Evolutionary conservation across 495 filamentous ascomycete species (phyloP).

Genomic region (Letharia lupina): DNA sequence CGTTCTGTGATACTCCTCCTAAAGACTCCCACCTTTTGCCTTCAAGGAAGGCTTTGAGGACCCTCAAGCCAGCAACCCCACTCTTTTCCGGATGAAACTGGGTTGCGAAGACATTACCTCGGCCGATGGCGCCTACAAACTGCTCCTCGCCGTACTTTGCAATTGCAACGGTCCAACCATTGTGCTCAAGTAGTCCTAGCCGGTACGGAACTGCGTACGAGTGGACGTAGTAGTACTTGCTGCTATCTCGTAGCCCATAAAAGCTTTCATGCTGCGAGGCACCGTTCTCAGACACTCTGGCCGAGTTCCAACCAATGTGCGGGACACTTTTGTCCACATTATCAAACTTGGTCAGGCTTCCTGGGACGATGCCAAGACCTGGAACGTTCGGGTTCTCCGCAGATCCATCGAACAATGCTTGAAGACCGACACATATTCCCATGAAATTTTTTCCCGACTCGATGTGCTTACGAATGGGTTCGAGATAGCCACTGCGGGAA

Average conservation of each 20-base stretch:
- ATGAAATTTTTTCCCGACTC: slow-evolving; percentile 88
- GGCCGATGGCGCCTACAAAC: slow-evolving; percentile 85
- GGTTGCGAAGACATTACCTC: slow-evolving; percentile 76
- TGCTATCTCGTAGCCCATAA: slow-evolving; percentile 66
- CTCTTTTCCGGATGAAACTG: slow-evolving; percentile 99
- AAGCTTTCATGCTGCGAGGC: slow-evolving; percentile 45
- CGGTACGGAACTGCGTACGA: slow-evolving; percentile 78
- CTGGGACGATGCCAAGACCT: slow-evolving; percentile 68
- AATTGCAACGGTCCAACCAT: slow-evolving; percentile 83
- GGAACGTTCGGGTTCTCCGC: slow-evolving; percentile 60
- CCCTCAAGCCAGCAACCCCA: slow-evolving; percentile 74
- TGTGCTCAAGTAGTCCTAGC: slow-evolving; percentile 58
- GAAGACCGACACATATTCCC: slow-evolving; percentile 93
- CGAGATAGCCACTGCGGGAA: slow-evolving; percentile 65
- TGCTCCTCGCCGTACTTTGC: slow-evolving; percentile 80
- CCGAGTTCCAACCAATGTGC: slow-evolving; percentile 97
- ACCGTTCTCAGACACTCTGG: slow-evolving; percentile 45
- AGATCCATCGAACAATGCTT: slow-evolving; percentile 81
- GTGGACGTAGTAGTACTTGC: slow-evolving; percentile 98
- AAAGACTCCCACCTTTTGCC: slow-evolving; percentile 45
- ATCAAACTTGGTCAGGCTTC: slow-evolving; percentile 65
- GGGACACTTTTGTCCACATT: slow-evolving; percentile 77
- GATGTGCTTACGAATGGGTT: slow-evolving; percentile 72
- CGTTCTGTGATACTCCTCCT: slow-evolving; percentile 21
- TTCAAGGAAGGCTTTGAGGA: slow-evolving; percentile 76